Conservation (phyloP, 352 stramenopile genomes). For the Phytophthora capsici region DNA sequence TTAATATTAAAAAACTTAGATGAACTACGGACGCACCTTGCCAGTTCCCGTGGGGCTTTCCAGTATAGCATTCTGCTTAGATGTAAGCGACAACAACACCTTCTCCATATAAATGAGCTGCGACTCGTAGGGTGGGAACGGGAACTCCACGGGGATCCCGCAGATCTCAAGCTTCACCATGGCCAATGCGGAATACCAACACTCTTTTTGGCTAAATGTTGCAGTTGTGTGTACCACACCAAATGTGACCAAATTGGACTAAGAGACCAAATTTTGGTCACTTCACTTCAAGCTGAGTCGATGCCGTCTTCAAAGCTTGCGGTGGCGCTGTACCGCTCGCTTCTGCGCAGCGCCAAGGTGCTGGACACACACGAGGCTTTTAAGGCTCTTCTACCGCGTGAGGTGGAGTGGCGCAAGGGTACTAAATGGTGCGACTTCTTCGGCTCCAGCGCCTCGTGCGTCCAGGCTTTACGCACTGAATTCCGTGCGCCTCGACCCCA, state of each 20-base stretch:
- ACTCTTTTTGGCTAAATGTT: constrained; percentile 25
- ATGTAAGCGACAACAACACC: constrained; percentile 91
- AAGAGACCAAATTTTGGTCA: constrained; percentile 1
- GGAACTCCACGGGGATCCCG: constrained; percentile 94
- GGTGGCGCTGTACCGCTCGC: constrained; percentile 73
- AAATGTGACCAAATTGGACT: constrained; percentile 1
- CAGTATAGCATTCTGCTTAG: constrained; percentile 96
- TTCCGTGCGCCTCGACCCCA: constrained; percentile 41
- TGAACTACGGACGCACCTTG: constrained; percentile 72
- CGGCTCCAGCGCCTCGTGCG: constrained; percentile 55
- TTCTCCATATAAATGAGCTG: constrained; percentile 98
- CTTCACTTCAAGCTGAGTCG: constrained; percentile 17
- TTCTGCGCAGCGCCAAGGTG: constrained; percentile 70
- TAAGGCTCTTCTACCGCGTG: constrained; percentile 76
- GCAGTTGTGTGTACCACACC: constrained; percentile 29
- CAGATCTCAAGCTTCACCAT: constrained; percentile 88
- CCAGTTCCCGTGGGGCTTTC: constrained; percentile 98
- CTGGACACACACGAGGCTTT: constrained; percentile 64
- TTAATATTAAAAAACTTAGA: background rate
- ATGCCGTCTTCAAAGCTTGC: constrained; percentile 64
- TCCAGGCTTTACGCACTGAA: constrained; percentile 53
- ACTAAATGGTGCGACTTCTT: constrained; percentile 73
- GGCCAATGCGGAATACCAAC: background rate
- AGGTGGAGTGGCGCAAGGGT: constrained; percentile 60
- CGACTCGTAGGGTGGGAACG: constrained; percentile 96